Evolutionary conservation across 495 filamentous ascomycete genomes (phyloP), one percentile per base, ranked within the genome.

Genomic region (Penicillium arizonense): DNA sequence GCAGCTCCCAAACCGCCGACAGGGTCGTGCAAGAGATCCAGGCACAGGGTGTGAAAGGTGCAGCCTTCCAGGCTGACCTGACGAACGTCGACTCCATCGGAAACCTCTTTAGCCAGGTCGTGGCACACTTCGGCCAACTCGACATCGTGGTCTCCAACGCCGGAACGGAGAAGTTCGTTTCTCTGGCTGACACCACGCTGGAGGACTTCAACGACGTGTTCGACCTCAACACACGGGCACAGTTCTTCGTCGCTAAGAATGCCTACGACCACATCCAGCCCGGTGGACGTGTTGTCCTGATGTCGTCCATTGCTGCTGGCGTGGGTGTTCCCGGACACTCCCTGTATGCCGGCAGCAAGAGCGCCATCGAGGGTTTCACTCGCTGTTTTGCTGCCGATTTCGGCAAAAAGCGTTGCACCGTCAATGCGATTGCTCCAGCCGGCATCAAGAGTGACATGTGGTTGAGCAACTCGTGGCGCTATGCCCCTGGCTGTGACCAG

Each of bases 401-500:
- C 58, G 88, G 88, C 13, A 77, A 77, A 61, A 82, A 82, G 68
- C 80, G 81, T 41, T 88, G 89, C 68, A 91, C 87, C 0, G 87
- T 90, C 53, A 90, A 91, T 51, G 84, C 82, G 2, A 81, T 91
- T 35, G 87, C 88, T 0, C 88, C 88, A 0, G 88, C 86, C 13
- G 88, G 87, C 8, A 82, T 90, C 66, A 90, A 90, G 81, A 85
- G 78, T 32, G 88, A 92, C 59, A 92, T 91, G 88, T 89, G 81
- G 68, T 70, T 80, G 28, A 75, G 82, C 55, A 84, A 85, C 60
- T 77, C 82, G 6, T 84, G 82, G 81, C 79, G 85, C 50, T 88
- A 89, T 57, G 76, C 78, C 26, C 81, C 82, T 6, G 78, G 75
- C 44, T 77, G 68, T 23, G 56, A 71, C 38, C 57, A 66, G 47